phyloP scores from a whole-genome alignment of 2,329 filamentous ascomycete genomes.

The Diaporthe australafricana region DNA sequence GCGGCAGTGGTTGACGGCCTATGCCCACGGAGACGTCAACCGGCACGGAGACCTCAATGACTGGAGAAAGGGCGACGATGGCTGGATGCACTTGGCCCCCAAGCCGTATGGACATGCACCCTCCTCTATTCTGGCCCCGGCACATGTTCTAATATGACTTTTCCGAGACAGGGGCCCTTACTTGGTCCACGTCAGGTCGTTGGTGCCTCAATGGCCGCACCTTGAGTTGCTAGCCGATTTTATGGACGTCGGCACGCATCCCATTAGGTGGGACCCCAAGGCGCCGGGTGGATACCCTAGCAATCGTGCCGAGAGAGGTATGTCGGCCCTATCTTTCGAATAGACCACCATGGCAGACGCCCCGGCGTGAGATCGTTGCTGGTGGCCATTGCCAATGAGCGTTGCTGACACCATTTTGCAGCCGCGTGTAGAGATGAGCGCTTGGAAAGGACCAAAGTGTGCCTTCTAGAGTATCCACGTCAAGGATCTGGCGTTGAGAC shows the following conservation, averaged over 20 bases:
- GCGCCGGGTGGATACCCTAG: slow-evolving; percentile 22
- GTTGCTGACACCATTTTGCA: neutral
- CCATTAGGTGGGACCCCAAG: slow-evolving; percentile 34
- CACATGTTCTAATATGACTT: neutral
- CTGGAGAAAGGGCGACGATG: neutral
- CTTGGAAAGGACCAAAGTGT: slow-evolving; percentile 22
- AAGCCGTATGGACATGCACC: neutral
- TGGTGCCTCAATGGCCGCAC: slow-evolving; percentile 32
- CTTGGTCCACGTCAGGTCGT: slow-evolving; percentile 27
- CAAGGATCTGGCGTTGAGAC: neutral
- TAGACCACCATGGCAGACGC: no score
- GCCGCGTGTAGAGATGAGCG: neutral
- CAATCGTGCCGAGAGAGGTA: neutral
- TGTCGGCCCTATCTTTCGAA: neutral
- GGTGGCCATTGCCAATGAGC: neutral
- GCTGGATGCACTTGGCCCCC: neutral
- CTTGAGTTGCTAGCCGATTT: slow-evolving; percentile 37
- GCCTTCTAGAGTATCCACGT: slow-evolving; percentile 32
- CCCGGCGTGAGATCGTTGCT: neutral
- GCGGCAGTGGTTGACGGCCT: slow-evolving; percentile 33
- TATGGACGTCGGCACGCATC: slow-evolving; percentile 37
- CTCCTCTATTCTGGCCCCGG: neutral
- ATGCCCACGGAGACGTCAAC: slow-evolving; percentile 32
- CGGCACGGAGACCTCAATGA: neutral
- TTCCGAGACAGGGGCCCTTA: slow-evolving; percentile 19